phyloP scores from a whole-genome alignment of 495 filamentous ascomycete species.

The Sabuloglossum arenarium region DNA sequence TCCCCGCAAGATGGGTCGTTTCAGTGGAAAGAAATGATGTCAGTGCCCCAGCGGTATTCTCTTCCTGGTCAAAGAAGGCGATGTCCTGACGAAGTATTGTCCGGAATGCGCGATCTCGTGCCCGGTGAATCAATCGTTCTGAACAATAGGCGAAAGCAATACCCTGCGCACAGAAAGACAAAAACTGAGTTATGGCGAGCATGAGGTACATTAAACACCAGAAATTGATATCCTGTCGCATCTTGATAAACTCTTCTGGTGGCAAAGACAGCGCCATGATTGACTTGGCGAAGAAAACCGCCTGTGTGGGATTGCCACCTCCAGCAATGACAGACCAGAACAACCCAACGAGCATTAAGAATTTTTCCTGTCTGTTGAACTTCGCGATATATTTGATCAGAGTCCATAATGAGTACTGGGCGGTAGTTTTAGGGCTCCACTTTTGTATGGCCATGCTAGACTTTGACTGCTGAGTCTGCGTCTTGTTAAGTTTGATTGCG shows the following conservation, averaged over 20 bases:
- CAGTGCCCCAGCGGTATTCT: conserved; percentile 68
- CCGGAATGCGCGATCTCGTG: conserved; percentile 60
- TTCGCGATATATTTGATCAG: conserved; percentile 64
- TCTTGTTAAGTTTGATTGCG: conserved; percentile 32
- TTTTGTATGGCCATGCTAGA: conserved; percentile 48
- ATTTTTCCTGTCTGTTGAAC: conserved; percentile 62
- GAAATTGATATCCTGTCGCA: conserved; percentile 56
- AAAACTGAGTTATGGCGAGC: conserved; percentile 59
- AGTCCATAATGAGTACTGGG: conserved; percentile 54
- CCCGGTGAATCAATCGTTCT: conserved; percentile 61
- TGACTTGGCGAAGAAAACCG: conserved; percentile 78
- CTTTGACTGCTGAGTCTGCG: conserved; percentile 41
- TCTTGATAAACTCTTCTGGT: conserved; percentile 19
- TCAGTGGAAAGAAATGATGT: conserved; percentile 73
- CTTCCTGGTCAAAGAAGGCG: conserved; percentile 65
- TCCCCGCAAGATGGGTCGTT: conserved; percentile 63
- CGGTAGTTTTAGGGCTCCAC: conserved; percentile 20
- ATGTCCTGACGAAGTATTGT: conserved; percentile 87
- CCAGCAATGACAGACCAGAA: conserved; percentile 64
- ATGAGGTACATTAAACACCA: conserved; percentile 92
- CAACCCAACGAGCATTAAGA: conserved; percentile 55
- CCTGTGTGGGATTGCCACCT: conserved; percentile 65
- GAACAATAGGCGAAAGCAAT: conserved; percentile 66
- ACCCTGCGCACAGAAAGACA: conserved; percentile 48
- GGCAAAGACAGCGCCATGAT: conserved; percentile 45